A percentile compares a stretch with the other conserved stretches of the same genome.
Evolutionary conservation across 257 asterid species (phyloP).

Genomic region (Solanum paucissectum): DNA sequence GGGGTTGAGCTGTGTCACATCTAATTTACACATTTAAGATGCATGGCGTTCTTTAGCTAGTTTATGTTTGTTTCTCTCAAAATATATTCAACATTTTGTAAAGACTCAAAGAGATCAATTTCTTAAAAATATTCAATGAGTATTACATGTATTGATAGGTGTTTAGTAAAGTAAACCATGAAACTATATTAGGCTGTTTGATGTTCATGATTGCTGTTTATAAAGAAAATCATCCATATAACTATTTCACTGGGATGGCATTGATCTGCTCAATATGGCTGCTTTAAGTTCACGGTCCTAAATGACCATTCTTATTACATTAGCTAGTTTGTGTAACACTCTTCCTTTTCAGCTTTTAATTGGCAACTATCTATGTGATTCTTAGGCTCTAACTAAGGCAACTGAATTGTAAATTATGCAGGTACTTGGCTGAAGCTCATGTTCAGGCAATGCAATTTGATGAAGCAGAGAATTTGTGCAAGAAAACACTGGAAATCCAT

Average conservation of each 20-base stretch:
- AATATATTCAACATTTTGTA: not conserved
- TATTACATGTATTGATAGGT: not conserved
- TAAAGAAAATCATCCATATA: not conserved
- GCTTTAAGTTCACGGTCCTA: not conserved
- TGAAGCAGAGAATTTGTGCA: conserved; percentile 79
- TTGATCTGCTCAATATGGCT: not conserved
- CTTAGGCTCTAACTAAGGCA: not conserved
- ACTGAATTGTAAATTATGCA: conserved; percentile 15
- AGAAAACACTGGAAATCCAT: conserved; percentile 93
- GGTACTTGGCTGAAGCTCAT: conserved; percentile 96
- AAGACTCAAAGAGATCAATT: not conserved
- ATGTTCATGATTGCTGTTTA: not conserved
- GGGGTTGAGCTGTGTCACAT: not conserved
- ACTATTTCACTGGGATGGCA: not conserved
- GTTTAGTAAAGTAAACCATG: not conserved
- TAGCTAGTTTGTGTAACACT: not conserved
- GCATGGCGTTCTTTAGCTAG: not conserved
- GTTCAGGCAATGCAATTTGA: conserved; percentile 98
- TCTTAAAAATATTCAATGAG: not conserved
- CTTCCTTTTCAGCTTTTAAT: not conserved
- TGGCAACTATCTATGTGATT: not conserved
- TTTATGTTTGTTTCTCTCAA: not conserved
- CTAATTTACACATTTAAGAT: not conserved
- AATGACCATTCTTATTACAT: not conserved
- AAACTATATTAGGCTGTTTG: not conserved